Base-by-base conservation (phyloP, 495 filamentous ascomycete species). In the Podospora comata region DNA sequence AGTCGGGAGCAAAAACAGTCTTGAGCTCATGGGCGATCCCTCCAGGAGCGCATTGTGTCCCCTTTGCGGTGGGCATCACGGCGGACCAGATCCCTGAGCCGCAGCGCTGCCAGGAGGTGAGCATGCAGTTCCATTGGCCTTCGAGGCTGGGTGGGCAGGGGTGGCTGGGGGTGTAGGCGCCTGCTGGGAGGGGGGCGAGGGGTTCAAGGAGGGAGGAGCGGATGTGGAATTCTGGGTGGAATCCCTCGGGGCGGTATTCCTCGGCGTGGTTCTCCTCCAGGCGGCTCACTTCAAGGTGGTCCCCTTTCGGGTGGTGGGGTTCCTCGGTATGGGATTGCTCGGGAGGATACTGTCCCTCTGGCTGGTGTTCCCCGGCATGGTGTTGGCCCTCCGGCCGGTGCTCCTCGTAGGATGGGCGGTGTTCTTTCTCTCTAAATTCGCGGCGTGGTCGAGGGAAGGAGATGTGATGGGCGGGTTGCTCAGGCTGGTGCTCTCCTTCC, bases 51-150 rank as follows among this genome's bases (percentile, higher is more conserved):
- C 55, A 58, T 15, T 58, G 55, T 19, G 55, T 58, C n/a, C 55
- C 55, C n/a, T 58, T 26, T 15, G 55, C 55, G 18, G 55, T 26
- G n/a, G n/a, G n/a, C n/a, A 58, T 58, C n/a, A 58, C n/a, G 16
- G 19, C n/a, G n/a, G n/a, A 20, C 77, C 77, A 80, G 9, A 11
- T 62, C 13, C 77, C 77, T 3, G 74, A 65, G 11, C 74, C 79
- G 65, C 79, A 80, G n/a, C 79, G 77, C 69, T 80, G 79, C 71
- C 73, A 80, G 23, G 71, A 68, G 55, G 63, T 69, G 27, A 72
- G 72, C 70, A 79, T 73, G 75, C 79, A 80, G 72, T 79, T 79
- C 77, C 78, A 80, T 58, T 78, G 75, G 30, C 77, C 79, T 56
- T 80, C 79, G 15, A 73, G 65, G 20, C 70, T 75, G 39, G 39